A percentile compares a stretch with the other conserved stretches of the same genome.
These are phyloP conservation scores for Trichaptum fuscoviolaceum DNA, from an alignment of 768 basidiomycete genomes.

Conservation along the genomic window DNA sequence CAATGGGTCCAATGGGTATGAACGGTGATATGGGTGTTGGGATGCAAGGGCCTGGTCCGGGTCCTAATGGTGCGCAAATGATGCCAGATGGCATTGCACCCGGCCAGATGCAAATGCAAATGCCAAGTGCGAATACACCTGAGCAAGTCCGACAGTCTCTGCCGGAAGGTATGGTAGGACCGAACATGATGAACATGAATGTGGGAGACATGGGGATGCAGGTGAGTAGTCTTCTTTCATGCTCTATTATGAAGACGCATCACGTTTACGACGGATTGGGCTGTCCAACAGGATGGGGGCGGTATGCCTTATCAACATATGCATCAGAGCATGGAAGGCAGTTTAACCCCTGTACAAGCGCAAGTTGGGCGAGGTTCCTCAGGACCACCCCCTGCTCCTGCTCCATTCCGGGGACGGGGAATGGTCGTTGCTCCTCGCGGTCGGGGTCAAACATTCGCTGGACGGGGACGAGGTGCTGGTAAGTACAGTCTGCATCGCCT, in stretches of 20 bases:
- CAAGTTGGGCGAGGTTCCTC: slow-evolving; percentile 22
- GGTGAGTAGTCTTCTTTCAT: slow-evolving; percentile 40
- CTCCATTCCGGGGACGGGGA: slow-evolving; percentile 38
- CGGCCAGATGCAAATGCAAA: slow-evolving; percentile 33
- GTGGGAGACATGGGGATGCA: slow-evolving; percentile 73
- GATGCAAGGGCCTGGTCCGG: slow-evolving; percentile 39
- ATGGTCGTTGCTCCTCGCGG: slow-evolving; percentile 39
- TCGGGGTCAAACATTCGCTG: slow-evolving; percentile 33
- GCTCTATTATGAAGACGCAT: slow-evolving; percentile 21
- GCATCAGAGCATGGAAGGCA: slow-evolving; percentile 60
- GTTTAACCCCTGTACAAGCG: slow-evolving; percentile 41
- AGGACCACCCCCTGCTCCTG: slow-evolving; percentile 22
- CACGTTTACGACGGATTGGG: background rate
- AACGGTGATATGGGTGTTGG: slow-evolving; percentile 61
- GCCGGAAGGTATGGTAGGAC: slow-evolving; percentile 10
- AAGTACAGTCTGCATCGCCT: slow-evolving; percentile 36
- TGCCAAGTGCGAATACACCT: slow-evolving; percentile 30
- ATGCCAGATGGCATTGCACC: slow-evolving; percentile 31
- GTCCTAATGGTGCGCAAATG: slow-evolving; percentile 44
- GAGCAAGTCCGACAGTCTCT: slow-evolving; percentile 32
- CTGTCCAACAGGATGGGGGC: slow-evolving; percentile 45
- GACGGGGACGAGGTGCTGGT: slow-evolving; percentile 31
- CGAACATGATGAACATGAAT: slow-evolving; percentile 42
- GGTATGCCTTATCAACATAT: slow-evolving; percentile 57
- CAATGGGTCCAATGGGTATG: slow-evolving; percentile 42